These are phyloP conservation scores for Warburgia ugandensis DNA, from an alignment of 164 flowering plant species.

Conservation along the genomic window DNA sequence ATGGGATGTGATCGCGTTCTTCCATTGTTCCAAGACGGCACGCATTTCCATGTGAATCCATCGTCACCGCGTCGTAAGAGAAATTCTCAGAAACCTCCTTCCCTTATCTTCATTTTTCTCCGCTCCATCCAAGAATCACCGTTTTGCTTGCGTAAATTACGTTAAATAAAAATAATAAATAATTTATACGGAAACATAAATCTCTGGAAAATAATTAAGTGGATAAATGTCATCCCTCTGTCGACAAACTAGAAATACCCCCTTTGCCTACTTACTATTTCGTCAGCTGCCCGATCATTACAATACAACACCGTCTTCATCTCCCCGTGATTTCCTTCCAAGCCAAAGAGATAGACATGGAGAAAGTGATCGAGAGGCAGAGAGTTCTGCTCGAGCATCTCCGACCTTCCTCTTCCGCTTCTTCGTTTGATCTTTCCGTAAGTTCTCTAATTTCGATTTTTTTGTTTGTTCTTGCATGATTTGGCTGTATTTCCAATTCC, in stretches of 20 bases:
- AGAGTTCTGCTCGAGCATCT: conserved; percentile 68
- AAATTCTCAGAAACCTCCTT: not conserved
- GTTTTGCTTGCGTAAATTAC: no score
- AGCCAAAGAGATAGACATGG: conserved; percentile 51
- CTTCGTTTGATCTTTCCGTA: conserved; percentile 49
- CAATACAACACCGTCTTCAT: no score
- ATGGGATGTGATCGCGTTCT: not conserved
- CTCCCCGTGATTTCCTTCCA: no score
- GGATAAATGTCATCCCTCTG: no score
- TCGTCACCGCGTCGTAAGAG: not conserved
- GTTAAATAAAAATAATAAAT: no score
- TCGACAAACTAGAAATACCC: no score
- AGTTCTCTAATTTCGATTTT: conserved; percentile 9
- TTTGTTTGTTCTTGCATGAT: not conserved
- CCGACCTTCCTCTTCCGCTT: conserved; percentile 43
- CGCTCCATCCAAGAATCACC: not conserved
- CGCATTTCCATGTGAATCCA: not conserved
- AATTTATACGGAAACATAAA: no score
- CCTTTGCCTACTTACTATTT: no score
- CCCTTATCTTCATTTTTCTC: not conserved
- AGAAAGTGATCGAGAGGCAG: conserved; percentile 79
- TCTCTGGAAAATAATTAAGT: no score
- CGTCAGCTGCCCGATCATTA: no score
- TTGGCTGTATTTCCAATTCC: not conserved
- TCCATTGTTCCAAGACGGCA: not conserved